Evolutionary conservation across 1,284 basidiomycete species (phyloP), one percentile per base, ranked within the genome.

Genomic region (Ganoderma lucidum): DNA sequence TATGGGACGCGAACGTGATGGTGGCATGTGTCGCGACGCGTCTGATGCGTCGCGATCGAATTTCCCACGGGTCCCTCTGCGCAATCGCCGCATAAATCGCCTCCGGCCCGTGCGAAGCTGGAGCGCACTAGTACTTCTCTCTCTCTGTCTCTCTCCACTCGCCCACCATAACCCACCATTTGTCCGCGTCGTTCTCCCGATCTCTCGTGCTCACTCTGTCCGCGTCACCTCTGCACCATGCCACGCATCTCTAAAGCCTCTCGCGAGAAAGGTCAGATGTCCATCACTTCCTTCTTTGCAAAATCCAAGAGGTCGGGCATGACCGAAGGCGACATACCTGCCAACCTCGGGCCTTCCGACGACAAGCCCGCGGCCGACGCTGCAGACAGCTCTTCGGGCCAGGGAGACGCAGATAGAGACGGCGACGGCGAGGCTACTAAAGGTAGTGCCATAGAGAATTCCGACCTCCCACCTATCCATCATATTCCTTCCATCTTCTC

Each of bases 401-500:
- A 61, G 64, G 30, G 80, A 78, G 65, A 10, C 10, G 17, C 30
- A 2, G 72, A 70, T 15, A 19, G 45, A n/a, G 45, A 48, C n/a
- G 62, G 60, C 4, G 66, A 70, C 14, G 69, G 61, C 59, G 73
- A 70, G 39, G 70, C 62, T 1, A 64, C 68, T 0, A 81, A 82
- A 63, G 73, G 78, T 15, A 70, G 67, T 10, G 78, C 79, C 9
- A 77, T 75, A 44, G 90, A 91, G 62, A 83, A 87, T 32, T 90
- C 90, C 0, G 81, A 84, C 71, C 85, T 93, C 1, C 95, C 97
- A 14, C 96, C 97, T 6, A 93, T 98, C 66, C 86, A 90, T 76
- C 87, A 93, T 70, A 92, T 97, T 71, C 87, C 92, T 30, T 85
- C 88, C 60, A 98, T 98, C 78, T 98, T 98, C 79, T 84, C 86